These are phyloP conservation scores for Alternaria burnsii DNA, from an alignment of 2,329 filamentous ascomycete species.

Conservation along the genomic window DNA sequence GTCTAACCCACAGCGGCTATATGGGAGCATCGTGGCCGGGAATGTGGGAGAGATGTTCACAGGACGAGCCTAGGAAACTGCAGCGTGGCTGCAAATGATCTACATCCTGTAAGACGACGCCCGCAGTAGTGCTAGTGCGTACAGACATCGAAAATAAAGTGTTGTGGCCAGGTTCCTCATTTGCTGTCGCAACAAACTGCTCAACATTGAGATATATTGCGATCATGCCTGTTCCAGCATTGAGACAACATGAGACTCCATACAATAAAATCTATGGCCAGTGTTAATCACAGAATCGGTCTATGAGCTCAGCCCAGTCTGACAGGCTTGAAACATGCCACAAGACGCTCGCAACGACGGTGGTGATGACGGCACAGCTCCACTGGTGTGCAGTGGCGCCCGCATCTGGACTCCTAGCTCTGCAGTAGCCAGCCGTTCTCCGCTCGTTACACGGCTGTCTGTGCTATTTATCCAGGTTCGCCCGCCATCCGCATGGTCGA, in stretches of 20 bases:
- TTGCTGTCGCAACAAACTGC: background rate
- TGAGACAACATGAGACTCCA: background rate
- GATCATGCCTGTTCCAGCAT: background rate
- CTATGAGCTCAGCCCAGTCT: background rate
- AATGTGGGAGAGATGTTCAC: background rate
- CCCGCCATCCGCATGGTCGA: background rate
- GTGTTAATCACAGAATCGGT: background rate
- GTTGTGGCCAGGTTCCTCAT: background rate
- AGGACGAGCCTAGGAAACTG: background rate
- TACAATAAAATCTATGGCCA: background rate
- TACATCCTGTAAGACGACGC: background rate
- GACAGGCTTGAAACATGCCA: background rate
- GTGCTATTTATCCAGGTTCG: background rate
- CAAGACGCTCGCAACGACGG: background rate
- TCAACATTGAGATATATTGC: background rate
- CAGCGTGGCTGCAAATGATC: background rate
- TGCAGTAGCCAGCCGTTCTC: background rate
- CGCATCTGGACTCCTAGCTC: background rate
- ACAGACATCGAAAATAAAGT: background rate
- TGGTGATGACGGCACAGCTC: background rate
- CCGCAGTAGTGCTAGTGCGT: background rate
- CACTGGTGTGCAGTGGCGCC: background rate
- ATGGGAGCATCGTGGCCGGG: background rate
- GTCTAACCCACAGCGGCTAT: background rate
- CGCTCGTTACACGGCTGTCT: background rate